Percentiles rank a stretch among this genome's conserved stretches.
These are phyloP conservation scores for Lithospermum erythrorhizon DNA, from an alignment of 257 asterid genomes.

Conservation along the genomic window DNA sequence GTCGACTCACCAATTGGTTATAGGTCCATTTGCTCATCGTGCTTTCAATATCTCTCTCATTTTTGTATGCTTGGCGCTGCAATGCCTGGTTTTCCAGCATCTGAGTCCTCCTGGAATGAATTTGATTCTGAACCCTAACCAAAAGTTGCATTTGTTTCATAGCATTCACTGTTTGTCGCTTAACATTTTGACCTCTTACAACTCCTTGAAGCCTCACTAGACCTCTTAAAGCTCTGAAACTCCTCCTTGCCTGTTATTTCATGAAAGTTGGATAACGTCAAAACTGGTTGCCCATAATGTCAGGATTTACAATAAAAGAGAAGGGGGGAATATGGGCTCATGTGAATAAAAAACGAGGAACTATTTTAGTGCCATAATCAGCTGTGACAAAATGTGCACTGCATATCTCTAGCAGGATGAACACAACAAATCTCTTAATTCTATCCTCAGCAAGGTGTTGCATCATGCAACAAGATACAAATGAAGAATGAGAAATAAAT, in stretches of 20 bases:
- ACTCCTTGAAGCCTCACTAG: slow-evolving; percentile 93
- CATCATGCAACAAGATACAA: slow-evolving; percentile 5
- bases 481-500: neutral
- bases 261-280: slow-evolving; percentile 1
- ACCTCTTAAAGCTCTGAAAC: slow-evolving; percentile 74
- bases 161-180: slow-evolving; percentile 69
- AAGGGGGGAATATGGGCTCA: neutral
- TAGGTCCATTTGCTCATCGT: slow-evolving; percentile 53
- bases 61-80: slow-evolving; percentile 29
- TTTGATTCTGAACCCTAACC: slow-evolving; percentile 76
- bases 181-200: slow-evolving; percentile 61
- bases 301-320: neutral
- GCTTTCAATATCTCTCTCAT: slow-evolving; percentile 53
- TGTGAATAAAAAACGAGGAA: neutral
- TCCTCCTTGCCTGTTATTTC: slow-evolving; percentile 60
- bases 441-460: neutral
- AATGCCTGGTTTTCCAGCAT: slow-evolving; percentile 63
- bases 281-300: neutral
- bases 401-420: neutral
- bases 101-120: slow-evolving; percentile 74
- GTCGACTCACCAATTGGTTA: slow-evolving; percentile 37
- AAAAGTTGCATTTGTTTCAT: slow-evolving; percentile 94
- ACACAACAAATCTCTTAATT: neutral
- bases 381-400: neutral
- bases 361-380: neutral